Evolutionary conservation across 2,329 filamentous ascomycete species (phyloP).

Genomic region (Didymella lethalis): DNA sequence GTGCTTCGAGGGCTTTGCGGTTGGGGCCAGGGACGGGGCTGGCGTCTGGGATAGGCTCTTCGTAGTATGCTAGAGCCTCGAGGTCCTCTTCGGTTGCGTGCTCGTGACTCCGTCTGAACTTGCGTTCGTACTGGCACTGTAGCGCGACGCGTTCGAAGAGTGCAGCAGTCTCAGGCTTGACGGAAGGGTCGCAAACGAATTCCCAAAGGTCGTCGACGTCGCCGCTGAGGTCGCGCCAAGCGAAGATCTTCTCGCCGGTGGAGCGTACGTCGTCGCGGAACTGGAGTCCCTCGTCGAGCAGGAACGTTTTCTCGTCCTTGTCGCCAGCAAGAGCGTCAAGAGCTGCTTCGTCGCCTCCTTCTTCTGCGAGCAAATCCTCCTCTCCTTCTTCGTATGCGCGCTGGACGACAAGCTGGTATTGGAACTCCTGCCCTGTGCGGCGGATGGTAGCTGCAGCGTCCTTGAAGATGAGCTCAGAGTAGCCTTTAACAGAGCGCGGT

Average conservation of each 20-base stretch:
- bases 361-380: slow-evolving; percentile 87
- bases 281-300: slow-evolving; percentile 90
- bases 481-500: slow-evolving; percentile 93
- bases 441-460: slow-evolving; percentile 93
- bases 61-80: slow-evolving; percentile 79
- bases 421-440: slow-evolving; percentile 90
- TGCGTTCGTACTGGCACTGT: slow-evolving; percentile 97
- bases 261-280: slow-evolving; percentile 85
- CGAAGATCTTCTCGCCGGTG: slow-evolving; percentile 83
- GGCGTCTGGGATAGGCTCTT: slow-evolving; percentile 67
- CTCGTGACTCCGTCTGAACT: slow-evolving; percentile 81
- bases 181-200: slow-evolving; percentile 87
- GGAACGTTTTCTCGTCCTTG: slow-evolving; percentile 95
- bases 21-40: slow-evolving; percentile 63
- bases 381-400: slow-evolving; percentile 97
- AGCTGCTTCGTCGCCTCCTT: slow-evolving; percentile 82
- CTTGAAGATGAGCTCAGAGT: slow-evolving; percentile 98
- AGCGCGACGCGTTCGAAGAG: slow-evolving; percentile 83
- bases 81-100: slow-evolving; percentile 84
- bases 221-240: slow-evolving; percentile 94
- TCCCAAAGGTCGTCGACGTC: slow-evolving; percentile 96
- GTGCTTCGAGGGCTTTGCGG: slow-evolving; percentile 45
- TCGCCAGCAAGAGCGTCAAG: slow-evolving; percentile 77
- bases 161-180: slow-evolving; percentile 73
- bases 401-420: slow-evolving; percentile 97